These are phyloP conservation scores for Prunus salicina DNA, from an alignment of 306 rosid species.

Conservation along the genomic window DNA sequence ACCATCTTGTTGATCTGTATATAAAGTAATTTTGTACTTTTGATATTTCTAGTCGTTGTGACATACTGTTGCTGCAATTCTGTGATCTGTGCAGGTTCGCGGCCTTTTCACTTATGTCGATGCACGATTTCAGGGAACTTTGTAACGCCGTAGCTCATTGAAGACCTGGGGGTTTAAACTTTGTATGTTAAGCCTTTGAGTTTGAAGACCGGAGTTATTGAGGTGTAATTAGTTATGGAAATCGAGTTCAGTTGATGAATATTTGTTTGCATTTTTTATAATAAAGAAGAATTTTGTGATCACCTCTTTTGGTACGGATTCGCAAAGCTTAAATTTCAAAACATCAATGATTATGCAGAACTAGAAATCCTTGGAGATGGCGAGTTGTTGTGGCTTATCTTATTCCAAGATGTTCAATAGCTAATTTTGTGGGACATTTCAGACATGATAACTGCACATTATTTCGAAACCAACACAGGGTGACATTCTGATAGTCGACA, in stretches of 20 bases:
- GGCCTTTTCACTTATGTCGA: not conserved
- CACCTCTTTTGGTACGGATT: not conserved
- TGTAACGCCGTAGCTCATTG: not conserved
- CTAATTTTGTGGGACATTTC: too few species aligned
- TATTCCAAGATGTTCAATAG: too few species aligned
- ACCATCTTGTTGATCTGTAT: not conserved
- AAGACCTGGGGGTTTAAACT: not conserved
- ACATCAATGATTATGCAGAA: not conserved
- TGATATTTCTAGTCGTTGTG: not conserved
- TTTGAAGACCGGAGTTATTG: not conserved
- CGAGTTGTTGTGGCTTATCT: not conserved
- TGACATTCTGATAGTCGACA: too few species aligned
- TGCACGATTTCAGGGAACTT: too few species aligned
- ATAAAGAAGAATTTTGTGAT: not conserved
- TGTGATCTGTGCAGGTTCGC: constrained; percentile 11
- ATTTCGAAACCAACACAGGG: too few species aligned
- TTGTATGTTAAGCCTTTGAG: not conserved
- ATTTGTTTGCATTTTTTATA: not conserved
- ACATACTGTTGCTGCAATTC: not conserved
- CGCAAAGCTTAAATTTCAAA: not conserved
- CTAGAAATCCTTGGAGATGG: not conserved
- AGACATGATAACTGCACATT: too few species aligned
- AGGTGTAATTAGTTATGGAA: not conserved
- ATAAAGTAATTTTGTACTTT: not conserved
- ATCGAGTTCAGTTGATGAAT: not conserved